Base-by-base conservation (phyloP, 345 rosid genomes). In the Camelina neglecta region DNA sequence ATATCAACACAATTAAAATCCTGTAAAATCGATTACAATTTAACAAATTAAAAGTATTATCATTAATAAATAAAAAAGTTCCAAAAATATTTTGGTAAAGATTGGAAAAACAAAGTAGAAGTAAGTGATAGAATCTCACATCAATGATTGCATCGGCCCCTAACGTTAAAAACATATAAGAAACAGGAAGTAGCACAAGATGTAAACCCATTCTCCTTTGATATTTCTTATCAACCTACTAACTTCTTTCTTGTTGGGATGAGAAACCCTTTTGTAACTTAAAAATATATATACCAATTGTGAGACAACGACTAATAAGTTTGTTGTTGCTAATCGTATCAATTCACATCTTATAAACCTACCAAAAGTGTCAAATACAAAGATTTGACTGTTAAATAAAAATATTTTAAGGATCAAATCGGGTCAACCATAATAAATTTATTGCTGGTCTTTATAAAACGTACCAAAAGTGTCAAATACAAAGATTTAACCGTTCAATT, bases 1-100 rank as follows among this genome's bases (percentile, higher is more conserved):
- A 66, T 75, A 31, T 75, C 67, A 35, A 75, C 53, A 53, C 67
- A 75, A 36, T 48, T 53, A 21, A 75, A 67, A 20, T 74, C 72
- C 31, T 72, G 42, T 12, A 4, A 10, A 39, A 12, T 62, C 2
- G 15, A 29, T 7, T 16, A 16, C 0, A 69, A 41, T 15, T 31
- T 56, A 3, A 11, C 2, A 57, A 57, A 56, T 2, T 39, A 4
- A 5, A 13, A 67, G 38, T 3, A 65, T 6, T 13, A 45, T 36
- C 8, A 36, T 36, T 7, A 7, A 36, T 7, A 6, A 26, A 26
- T 1, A 26, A 26, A 26, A 36, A 36, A 7, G 24, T 23, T 36
- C 2, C 2, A 36, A 36, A 33, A 36, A 2, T 36, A 0, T 2
- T 44, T 7, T 1, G 12, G 29, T 31, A 20, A 16, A 39, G 31